Evolutionary conservation across 2,329 filamentous ascomycete genomes (phyloP), one percentile per base, ranked within the genome.

Genomic region (Metarhizium humberi): DNA sequence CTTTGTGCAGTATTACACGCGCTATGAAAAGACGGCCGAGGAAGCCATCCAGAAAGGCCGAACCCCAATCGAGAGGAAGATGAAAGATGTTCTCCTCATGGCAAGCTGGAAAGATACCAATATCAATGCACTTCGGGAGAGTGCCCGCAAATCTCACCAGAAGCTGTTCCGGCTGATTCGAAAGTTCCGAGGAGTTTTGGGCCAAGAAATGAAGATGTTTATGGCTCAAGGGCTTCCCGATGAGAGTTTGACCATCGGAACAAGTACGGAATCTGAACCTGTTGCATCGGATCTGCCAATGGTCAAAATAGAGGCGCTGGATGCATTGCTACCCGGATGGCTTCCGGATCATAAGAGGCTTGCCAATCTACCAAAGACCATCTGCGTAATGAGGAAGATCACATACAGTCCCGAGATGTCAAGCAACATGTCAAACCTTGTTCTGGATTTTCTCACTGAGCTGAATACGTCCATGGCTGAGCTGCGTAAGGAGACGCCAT

Each of bases 61-160:
- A 55, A 74, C 78, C 6, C 77, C 80, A 0, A 78, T 97, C n/a
- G 92, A 97, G 68, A 96, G 91, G 71, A 85, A 90, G 56, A 90
- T 97, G 79, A 92, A 88, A 67, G 89, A 97, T 62, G 85, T 96
- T n/a, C 80, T 99, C 16, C 83, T 95, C 53, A 76, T 99, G 63
- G 91, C 92, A 7, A 96, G 91, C 69, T 99, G 95, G 95, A 96
- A 95, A 69, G 94, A 99, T 63, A 96, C 90, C 25, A 99, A 97
- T 64, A 95, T 99, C 58, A 86, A 87, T 50, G 89, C 90, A 1
- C 75, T 99, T 16, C 83, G 86, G 61, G 91, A 96, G 66, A 97
- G 92, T 69, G 91, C 94, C 1, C 86, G 87, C 63, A 87, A 86
- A 57, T 96, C 92, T 20, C 94, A 99, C 66, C 84, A 87, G 64